phyloP scores from a whole-genome alignment of 257 asterid species.

The Solanum peruvianum region DNA sequence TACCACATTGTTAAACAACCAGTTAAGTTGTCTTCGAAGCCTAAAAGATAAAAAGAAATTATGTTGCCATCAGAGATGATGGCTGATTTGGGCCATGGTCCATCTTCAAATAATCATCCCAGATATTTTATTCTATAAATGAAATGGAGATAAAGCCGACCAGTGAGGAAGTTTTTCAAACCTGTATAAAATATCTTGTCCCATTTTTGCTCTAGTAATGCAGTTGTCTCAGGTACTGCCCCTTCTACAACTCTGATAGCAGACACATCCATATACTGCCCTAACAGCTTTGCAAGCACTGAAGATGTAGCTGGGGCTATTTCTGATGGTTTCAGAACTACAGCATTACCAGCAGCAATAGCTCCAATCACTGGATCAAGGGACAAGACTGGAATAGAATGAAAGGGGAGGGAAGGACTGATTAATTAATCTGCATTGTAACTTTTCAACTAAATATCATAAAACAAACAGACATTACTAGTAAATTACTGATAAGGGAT shows the following conservation, averaged over 20 bases:
- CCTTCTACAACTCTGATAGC: constrained; percentile 79
- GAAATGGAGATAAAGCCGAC: not conserved
- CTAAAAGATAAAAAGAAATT: not conserved
- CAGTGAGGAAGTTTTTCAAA: not conserved
- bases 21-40: not conserved
- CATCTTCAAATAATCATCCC: not conserved
- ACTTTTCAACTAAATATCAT: not conserved
- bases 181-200: constrained; percentile 33
- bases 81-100: not conserved
- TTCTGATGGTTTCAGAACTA: constrained; percentile 66
- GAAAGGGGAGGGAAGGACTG: not conserved
- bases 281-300: constrained; percentile 46
- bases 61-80: not conserved
- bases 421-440: not conserved
- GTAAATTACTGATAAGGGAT: not conserved
- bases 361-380: constrained; percentile 87
- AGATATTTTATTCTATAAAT: not conserved
- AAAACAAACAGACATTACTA: not conserved
- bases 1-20: not conserved
- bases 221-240: constrained; percentile 31
- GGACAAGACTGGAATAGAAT: constrained; percentile 32
- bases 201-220: constrained; percentile 64
- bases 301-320: constrained; percentile 50
- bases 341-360: constrained; percentile 82
- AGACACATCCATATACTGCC: constrained; percentile 53